phyloP scores from a whole-genome alignment of 768 basidiomycete species.

The Calocera cornea region DNA sequence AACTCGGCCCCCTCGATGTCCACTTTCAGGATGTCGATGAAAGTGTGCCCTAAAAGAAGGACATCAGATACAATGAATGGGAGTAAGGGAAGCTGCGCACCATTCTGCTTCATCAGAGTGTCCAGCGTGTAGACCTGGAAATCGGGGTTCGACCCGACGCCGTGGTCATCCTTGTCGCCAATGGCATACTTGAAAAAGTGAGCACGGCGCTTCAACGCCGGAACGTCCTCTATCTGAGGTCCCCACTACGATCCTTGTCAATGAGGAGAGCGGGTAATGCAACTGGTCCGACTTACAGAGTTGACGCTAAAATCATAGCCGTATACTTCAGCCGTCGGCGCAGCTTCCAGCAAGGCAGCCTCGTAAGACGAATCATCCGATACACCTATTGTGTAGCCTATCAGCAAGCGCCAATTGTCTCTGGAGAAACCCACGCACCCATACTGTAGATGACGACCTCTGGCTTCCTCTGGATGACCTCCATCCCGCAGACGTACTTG shows the following conservation, averaged over 20 bases:
- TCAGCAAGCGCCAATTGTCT: neutral
- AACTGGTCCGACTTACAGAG: slow-evolving; percentile 3
- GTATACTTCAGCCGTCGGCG: slow-evolving; percentile 9
- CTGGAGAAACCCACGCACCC: slow-evolving; percentile 1
- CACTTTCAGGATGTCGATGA: slow-evolving; percentile 15
- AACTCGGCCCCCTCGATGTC: slow-evolving; percentile 5
- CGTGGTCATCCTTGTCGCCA: slow-evolving; percentile 11
- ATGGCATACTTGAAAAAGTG: slow-evolving; percentile 13
- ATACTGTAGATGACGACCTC: slow-evolving; percentile 12
- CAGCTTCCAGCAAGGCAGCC: slow-evolving; percentile 10
- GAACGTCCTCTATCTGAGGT: slow-evolving; percentile 11
- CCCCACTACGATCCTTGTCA: slow-evolving; percentile 9
- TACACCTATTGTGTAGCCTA: neutral
- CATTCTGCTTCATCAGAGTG: slow-evolving; percentile 50
- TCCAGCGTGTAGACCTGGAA: slow-evolving; percentile 45
- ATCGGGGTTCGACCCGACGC: slow-evolving; percentile 3
- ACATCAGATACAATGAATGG: neutral
- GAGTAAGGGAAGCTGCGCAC: slow-evolving; percentile 22
- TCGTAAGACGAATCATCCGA: slow-evolving; percentile 13
- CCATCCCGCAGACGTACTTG: slow-evolving; percentile 12
- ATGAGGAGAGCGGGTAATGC: neutral
- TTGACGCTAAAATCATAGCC: slow-evolving; percentile 13
- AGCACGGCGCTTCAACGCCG: slow-evolving; percentile 6
- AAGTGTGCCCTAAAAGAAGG: slow-evolving; percentile 1
- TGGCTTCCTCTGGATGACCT: slow-evolving; percentile 8